Base-by-base conservation (phyloP, 345 rosid genomes). In the Eucalyptus melliodora region DNA sequence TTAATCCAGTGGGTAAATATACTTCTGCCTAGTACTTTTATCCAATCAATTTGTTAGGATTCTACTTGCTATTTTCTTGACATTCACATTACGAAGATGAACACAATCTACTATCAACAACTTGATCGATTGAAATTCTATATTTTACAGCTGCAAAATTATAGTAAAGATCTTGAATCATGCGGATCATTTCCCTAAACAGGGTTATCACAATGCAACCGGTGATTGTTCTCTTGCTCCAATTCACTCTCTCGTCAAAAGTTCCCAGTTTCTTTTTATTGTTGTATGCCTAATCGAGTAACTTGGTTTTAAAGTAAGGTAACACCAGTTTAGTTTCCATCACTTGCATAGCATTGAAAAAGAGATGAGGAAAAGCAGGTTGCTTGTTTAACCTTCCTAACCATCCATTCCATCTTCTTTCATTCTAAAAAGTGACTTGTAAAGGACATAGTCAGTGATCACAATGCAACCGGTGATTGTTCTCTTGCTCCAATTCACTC, bases 1-100 rank as follows among this genome's bases (percentile, higher is more conserved):
- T 86, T 96, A 86, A 89, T 92, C 65, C 89, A 93, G 69, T 94
- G 95, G 97, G 97, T 95, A 90, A 50, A 60, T 88, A 49, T n/a
- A 40, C 85, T 77, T 40, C 85, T 40, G 21, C 85, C 85, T 9
- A 11, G 11, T 40, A 40, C 47, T 11, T 21, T 37, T 21, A 77
- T 37, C 30, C 83, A 77, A 37, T 77, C 47, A 40, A 77, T 26
- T 40, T 21, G 85, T 40, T 11, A 21, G 30, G 30, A 77, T 40
- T 40, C 83, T 77, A 6, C 30, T 23, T 40, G 85, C 24, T 23
- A 77, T 40, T 77, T 40, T 77, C 15, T 40, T 37, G 83, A 19
- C 27, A 77, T 77, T 77, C 47, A 3, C 83, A 37, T 37, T 37
- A 77, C 5, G 8, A 40, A 40, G 85, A 77, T 40, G 47, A 44